Conservation (phyloP, 257 asterid species). For the Nicotiana obtusifolia region DNA sequence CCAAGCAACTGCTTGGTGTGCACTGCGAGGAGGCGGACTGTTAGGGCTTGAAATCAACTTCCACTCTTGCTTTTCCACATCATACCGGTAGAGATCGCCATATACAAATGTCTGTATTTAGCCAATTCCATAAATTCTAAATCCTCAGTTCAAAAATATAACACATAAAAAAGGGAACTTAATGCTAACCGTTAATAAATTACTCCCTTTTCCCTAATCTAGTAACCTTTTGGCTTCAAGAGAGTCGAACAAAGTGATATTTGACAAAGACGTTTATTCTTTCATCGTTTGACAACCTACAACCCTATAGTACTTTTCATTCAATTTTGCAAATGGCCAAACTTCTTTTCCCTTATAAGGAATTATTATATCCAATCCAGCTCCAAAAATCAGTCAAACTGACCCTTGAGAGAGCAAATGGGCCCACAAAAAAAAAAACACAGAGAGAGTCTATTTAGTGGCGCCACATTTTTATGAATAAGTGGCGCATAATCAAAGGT, state of each 20-base stretch:
- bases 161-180: not conserved
- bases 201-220: not conserved
- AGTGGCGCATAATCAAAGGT: not conserved
- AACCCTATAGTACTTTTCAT: not conserved
- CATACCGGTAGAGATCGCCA: conserved; percentile 86
- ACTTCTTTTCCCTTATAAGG: not conserved
- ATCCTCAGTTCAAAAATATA: conserved; percentile 8
- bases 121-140: conserved; percentile 8
- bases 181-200: not conserved
- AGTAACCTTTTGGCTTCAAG: not conserved
- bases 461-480: not conserved
- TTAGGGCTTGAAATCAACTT: conserved; percentile 87
- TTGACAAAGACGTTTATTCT: not conserved
- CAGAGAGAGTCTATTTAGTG: not conserved
- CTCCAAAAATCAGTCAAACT: not conserved
- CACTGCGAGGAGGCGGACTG: conserved; percentile 97
- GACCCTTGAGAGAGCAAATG: not conserved
- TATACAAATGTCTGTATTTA: conserved; percentile 84
- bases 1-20: conserved; percentile 98
- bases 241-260: not conserved
- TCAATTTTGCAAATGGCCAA: not conserved
- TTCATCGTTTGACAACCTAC: not conserved
- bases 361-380: not conserved
- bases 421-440: not conserved
- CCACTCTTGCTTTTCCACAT: conserved; percentile 93